Evolutionary conservation across 345 rosid genomes (phyloP).

Genomic region (Eucalyptus melliodora): DNA sequence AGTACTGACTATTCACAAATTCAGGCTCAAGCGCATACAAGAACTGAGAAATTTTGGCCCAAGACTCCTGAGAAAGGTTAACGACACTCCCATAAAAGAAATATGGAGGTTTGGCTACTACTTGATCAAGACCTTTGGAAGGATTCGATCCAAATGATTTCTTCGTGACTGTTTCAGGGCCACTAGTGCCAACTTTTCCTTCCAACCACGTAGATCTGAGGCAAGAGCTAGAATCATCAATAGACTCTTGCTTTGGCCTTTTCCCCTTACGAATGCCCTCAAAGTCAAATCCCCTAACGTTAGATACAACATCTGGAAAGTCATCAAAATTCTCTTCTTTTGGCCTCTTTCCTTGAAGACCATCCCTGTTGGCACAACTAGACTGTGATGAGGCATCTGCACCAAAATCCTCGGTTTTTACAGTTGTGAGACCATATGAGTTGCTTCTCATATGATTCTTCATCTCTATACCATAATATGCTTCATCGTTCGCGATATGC

Average conservation of each 20-base stretch:
- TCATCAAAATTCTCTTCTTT: slow-evolving; percentile 39
- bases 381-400: slow-evolving; percentile 3
- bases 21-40: slow-evolving; percentile 60
- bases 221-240: slow-evolving; percentile 26
- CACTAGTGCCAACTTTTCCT: slow-evolving; percentile 23
- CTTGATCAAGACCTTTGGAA: slow-evolving; percentile 21
- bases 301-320: slow-evolving; percentile 5
- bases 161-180: slow-evolving; percentile 1
- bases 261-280: slow-evolving; percentile 35
- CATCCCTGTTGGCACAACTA: slow-evolving; percentile 4
- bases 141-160: slow-evolving; percentile 22
- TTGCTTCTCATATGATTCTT: slow-evolving; percentile 1
- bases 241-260: slow-evolving; percentile 40
- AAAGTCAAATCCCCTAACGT: background rate
- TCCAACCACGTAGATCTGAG: slow-evolving; percentile 27
- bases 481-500: background rate
- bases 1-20: slow-evolving; percentile 43
- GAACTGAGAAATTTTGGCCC: slow-evolving; percentile 62
- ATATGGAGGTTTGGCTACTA: slow-evolving; percentile 56
- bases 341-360: slow-evolving; percentile 49
- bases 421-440: slow-evolving; percentile 8
- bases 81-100: slow-evolving; percentile 69
- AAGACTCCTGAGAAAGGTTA: slow-evolving; percentile 23
- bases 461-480: slow-evolving; percentile 2
- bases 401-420: slow-evolving; percentile 26